Percentiles rank a stretch among this genome's conserved stretches.
Evolutionary conservation across 2,329 filamentous ascomycete genomes (phyloP).

Genomic region (Epichloe hybrida): DNA sequence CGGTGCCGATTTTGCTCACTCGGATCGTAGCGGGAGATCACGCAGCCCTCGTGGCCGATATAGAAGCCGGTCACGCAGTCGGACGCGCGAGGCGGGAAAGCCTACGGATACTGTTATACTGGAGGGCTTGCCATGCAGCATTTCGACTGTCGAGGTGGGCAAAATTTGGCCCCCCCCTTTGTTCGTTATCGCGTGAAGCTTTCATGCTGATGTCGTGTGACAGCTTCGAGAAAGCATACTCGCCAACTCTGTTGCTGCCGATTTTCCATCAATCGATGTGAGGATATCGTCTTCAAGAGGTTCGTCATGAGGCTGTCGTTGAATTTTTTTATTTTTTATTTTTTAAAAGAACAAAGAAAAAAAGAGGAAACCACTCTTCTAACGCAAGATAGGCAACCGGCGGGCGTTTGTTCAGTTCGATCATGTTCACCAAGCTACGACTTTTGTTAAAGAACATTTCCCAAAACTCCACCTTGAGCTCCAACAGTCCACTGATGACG

Average conservation of each 20-base stretch:
- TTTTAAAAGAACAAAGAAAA: neutral
- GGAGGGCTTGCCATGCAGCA: constrained; percentile 36
- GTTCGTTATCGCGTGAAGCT: neutral
- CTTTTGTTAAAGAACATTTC: constrained; percentile 30
- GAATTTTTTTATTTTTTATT: neutral
- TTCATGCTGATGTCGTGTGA: neutral
- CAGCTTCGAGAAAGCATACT: constrained; percentile 25
- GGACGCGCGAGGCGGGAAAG: constrained; percentile 23
- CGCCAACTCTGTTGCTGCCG: constrained; percentile 19
- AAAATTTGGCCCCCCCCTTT: constrained; percentile 1
- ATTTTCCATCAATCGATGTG: constrained; percentile 25
- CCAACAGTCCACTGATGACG: constrained; percentile 23
- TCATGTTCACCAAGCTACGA: constrained; percentile 24
- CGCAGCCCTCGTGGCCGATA: constrained; percentile 15
- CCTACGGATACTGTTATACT: constrained; percentile 41
- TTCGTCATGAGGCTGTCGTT: constrained; percentile 6
- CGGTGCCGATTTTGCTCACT: constrained; percentile 1
- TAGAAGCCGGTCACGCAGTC: constrained; percentile 22
- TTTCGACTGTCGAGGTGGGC: constrained; percentile 36
- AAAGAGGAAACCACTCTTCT: neutral
- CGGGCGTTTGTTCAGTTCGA: constrained; percentile 30
- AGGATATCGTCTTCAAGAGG: constrained; percentile 24
- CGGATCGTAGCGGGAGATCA: constrained; percentile 9
- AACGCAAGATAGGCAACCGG: constrained; percentile 19
- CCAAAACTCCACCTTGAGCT: constrained; percentile 25